Conservation (phyloP, 2,329 filamentous ascomycete species). For the Colletotrichum camelliae region DNA sequence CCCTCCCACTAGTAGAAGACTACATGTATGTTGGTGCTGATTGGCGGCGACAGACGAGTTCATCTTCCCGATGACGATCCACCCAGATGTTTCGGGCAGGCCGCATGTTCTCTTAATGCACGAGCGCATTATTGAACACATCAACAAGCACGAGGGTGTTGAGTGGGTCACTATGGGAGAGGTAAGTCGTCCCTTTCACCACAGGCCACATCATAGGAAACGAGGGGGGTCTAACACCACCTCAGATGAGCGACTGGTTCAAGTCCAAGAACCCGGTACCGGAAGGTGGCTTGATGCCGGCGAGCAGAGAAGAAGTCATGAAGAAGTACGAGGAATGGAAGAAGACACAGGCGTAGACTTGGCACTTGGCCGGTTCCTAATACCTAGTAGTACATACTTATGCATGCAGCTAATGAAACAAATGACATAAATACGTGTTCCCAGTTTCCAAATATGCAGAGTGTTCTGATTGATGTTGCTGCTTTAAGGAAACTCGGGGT, state of each 20-base stretch:
- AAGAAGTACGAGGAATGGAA: slow-evolving; percentile 19
- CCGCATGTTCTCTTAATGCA: slow-evolving; percentile 78
- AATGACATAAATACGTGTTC: neutral
- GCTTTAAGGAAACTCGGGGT: neutral
- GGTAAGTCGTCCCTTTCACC: neutral
- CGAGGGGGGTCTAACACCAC: neutral
- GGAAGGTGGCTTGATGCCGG: slow-evolving; percentile 65
- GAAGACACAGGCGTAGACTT: slow-evolving; percentile 1
- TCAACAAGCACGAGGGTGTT: slow-evolving; percentile 65
- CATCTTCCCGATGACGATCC: slow-evolving; percentile 78
- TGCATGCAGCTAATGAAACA: neutral
- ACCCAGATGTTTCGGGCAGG: slow-evolving; percentile 74
- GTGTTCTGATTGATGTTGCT: fast-evolving
- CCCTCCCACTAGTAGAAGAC: fast-evolving
- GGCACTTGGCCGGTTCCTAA: neutral
- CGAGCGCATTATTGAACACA: slow-evolving; percentile 72
- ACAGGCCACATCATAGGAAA: too few species aligned
- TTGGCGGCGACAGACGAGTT: slow-evolving; percentile 61
- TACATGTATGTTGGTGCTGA: neutral
- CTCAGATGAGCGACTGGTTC: slow-evolving; percentile 71
- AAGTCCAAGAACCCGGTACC: slow-evolving; percentile 67
- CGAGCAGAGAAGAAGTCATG: slow-evolving; percentile 28
- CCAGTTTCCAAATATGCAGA: neutral
- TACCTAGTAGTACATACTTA: neutral
- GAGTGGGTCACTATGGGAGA: slow-evolving; percentile 74